Evolutionary conservation across 805 yeast species (phyloP), one percentile per base, ranked within the genome.

Genomic region (Teunomyces funiuensis): DNA sequence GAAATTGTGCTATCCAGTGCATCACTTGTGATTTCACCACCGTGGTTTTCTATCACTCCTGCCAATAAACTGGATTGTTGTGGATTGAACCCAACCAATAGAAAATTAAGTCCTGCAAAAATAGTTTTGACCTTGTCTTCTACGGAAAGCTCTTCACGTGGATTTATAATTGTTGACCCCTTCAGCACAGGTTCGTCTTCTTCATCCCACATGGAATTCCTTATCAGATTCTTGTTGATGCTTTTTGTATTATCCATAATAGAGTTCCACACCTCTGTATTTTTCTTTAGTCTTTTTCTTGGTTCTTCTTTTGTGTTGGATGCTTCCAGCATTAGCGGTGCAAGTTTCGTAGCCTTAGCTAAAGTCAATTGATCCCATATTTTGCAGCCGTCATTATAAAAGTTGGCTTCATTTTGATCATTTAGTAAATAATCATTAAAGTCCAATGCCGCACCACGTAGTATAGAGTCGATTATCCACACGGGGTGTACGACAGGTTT

Each of bases 401-500:
- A 27, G 23, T 36, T 46, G 17, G 38, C 44, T 5, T 43, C 45
- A 33, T 23, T 26, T 9, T 17, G 29, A 22, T 50, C 34, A 44
- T 47, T 41, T 13, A 73, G 52, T 29, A 62, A 62, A 49, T 77
- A 78, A 47, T 67, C 71, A 7, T 61, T 55, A 36, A 61, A 55
- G 20, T 65, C 66, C 15, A 77, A 50, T 2, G 71, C 61, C 1
- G 77, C 76, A 2, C 71, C 72, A 36, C 82, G 62, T 17, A 59
- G 52, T 13, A 69, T 52, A 41, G 74, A 64, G 53, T 78, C 80
- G 22, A 62, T 54, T 3, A 78, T 57, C 76, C 77, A 77, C 27
- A 67, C 52, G 0, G 82, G 82, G 51, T 76, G 79, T 20, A 76
- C 71, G 1, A 69, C 69, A 1, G 79, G 79, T 4, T 72, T 71